Conservation (phyloP, 192 early-diverging fungal genomes). For the Gorgonomyces haynaldii region DNA sequence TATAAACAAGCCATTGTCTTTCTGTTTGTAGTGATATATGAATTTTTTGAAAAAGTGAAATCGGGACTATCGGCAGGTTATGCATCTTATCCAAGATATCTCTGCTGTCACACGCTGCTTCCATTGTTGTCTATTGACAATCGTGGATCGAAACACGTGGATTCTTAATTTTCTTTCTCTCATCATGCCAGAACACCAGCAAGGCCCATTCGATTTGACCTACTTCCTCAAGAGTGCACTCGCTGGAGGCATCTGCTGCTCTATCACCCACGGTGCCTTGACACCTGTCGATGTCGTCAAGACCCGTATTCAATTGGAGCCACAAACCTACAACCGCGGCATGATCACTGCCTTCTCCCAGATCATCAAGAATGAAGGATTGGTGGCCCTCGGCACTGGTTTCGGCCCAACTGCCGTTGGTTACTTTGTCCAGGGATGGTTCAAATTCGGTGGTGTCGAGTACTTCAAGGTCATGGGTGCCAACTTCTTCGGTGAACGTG, state of each 20-base stretch:
- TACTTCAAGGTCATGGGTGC: slow-evolving; percentile 52
- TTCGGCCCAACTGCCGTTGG: slow-evolving; percentile 52
- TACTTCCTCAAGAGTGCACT: slow-evolving; percentile 13
- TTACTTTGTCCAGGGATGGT: slow-evolving; percentile 54
- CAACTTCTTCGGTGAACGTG: slow-evolving; percentile 15
- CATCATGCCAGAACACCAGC: no score
- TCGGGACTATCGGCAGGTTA: no score
- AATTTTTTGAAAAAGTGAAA: no score
- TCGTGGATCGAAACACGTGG: no score
- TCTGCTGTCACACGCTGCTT: no score
- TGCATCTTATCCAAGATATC: no score
- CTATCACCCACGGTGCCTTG: slow-evolving; percentile 33
- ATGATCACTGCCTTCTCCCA: slow-evolving; percentile 8
- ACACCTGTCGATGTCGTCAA: slow-evolving; percentile 62
- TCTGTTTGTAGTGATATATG: no score
- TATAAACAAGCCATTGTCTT: no score
- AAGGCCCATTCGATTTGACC: slow-evolving; percentile 9
- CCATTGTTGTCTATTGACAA: no score
- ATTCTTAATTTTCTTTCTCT: no score
- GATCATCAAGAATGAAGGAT: slow-evolving; percentile 25
- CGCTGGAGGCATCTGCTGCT: slow-evolving; percentile 32
- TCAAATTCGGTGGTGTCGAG: slow-evolving; percentile 59
- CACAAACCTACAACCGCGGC: slow-evolving; percentile 43
- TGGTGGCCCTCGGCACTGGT: slow-evolving; percentile 49
- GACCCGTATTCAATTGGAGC: slow-evolving; percentile 61